These are phyloP conservation scores for Dictyostelium brefeldianum DNA, from an alignment of 78 protist genomes.

Conservation along the genomic window DNA sequence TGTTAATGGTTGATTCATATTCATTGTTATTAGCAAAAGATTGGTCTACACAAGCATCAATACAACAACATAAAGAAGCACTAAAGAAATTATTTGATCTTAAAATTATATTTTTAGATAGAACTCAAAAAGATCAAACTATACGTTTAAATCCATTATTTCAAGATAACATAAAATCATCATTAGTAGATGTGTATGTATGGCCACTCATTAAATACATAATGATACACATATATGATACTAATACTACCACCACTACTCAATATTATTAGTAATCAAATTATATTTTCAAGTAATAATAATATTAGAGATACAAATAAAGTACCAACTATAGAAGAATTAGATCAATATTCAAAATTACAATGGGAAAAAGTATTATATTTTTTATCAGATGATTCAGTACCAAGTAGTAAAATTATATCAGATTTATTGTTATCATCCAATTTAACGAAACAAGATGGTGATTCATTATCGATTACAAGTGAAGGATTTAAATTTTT, in stretches of 20 bases:
- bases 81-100: slow-evolving; percentile 35
- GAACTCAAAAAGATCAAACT: background rate
- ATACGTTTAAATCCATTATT: slow-evolving; percentile 40
- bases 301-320: slow-evolving; percentile 1
- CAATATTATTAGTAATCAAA: background rate
- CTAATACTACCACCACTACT: no score
- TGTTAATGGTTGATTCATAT: slow-evolving; percentile 13
- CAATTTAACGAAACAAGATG: slow-evolving; percentile 31
- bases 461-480: slow-evolving; percentile 36
- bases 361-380: slow-evolving; percentile 74
- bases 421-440: slow-evolving; percentile 40
- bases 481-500: slow-evolving; percentile 58
- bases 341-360: slow-evolving; percentile 49
- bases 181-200: slow-evolving; percentile 37
- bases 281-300: slow-evolving; percentile 7
- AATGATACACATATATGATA: background rate
- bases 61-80: slow-evolving; percentile 35
- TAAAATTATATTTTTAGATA: slow-evolving; percentile 30
- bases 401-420: slow-evolving; percentile 29
- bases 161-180: slow-evolving; percentile 28
- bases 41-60: slow-evolving; percentile 41
- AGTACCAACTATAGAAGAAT: slow-evolving; percentile 30
- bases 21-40: background rate
- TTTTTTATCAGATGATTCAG: slow-evolving; percentile 51
- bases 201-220: background rate